Evolutionary conservation across 345 rosid species (phyloP).

Genomic region (Eucalyptus sp.): DNA sequence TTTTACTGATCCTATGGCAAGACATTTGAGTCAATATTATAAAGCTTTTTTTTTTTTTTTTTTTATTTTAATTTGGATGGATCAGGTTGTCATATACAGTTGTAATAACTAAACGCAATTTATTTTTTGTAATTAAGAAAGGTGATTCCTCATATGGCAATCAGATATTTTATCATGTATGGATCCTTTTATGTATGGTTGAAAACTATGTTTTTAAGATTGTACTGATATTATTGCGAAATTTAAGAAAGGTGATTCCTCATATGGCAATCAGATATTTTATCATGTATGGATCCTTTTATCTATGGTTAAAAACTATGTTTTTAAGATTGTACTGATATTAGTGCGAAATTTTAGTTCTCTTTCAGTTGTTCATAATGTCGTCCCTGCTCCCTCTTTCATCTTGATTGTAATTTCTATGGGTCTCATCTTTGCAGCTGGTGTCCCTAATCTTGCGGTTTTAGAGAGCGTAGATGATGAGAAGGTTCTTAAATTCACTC

Average conservation of each 20-base stretch:
- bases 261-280: neutral
- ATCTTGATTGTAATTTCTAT: neutral
- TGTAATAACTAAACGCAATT: neutral
- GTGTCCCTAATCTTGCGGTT: conserved; percentile 78
- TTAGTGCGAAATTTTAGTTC: neutral
- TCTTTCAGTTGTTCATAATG: neutral
- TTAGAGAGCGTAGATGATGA: conserved; percentile 87
- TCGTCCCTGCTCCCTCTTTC: neutral
- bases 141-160: neutral
- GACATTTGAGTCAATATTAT: neutral
- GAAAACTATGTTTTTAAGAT: neutral
- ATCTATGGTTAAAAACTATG: neutral
- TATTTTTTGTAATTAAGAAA: neutral
- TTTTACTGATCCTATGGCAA: neutral
- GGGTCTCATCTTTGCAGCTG: conserved; percentile 35
- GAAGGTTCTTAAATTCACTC: conserved; percentile 29
- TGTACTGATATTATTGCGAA: neutral
- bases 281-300: neutral
- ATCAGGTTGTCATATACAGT: neutral
- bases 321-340: neutral
- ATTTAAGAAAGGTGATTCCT: neutral
- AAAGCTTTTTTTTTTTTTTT: too few relatives aligned
- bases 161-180: neutral
- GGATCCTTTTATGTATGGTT: neutral
- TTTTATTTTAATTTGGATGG: neutral